A percentile compares a stretch with the other conserved stretches of the same genome.
These are phyloP conservation scores for Trifolium subterraneum DNA, from an alignment of 306 rosid genomes.

Conservation along the genomic window DNA sequence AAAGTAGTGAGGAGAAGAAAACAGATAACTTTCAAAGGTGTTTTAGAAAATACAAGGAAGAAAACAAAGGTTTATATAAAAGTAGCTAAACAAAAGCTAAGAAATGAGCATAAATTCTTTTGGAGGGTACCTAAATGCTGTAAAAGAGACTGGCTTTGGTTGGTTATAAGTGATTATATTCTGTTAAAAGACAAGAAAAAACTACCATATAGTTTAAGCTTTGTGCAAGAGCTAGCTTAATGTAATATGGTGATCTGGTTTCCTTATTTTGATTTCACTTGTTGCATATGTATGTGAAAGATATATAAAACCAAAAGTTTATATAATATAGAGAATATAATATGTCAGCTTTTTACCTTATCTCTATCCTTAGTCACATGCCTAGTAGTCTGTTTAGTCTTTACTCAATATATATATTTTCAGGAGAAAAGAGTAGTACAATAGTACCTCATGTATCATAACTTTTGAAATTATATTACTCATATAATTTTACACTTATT, in stretches of 20 bases:
- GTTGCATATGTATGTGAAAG: background rate
- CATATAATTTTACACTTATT: too few relatives aligned
- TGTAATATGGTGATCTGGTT: background rate
- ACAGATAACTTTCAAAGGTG: conserved; percentile 7
- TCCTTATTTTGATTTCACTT: background rate
- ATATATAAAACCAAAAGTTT: background rate
- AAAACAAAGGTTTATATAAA: conserved; percentile 11
- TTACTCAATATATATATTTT: background rate
- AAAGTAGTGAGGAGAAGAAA: conserved; percentile 9
- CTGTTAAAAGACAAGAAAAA: conserved; percentile 8
- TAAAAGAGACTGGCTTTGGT: background rate
- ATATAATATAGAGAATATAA: background rate
- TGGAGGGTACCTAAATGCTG: conserved; percentile 20
- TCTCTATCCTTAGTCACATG: conserved; percentile 1
- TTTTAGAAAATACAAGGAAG: conserved; percentile 10
- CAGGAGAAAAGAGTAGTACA: background rate
- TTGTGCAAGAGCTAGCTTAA: background rate
- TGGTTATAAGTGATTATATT: background rate
- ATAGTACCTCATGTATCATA: too few relatives aligned
- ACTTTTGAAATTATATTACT: too few relatives aligned
- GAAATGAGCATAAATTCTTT: conserved; percentile 8
- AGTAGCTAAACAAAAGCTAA: background rate
- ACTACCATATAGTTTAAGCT: too few relatives aligned
- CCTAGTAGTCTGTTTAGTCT: background rate
- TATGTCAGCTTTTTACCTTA: conserved; percentile 3